Base-by-base conservation (phyloP, 192 early-diverging fungal genomes). In the Backusella tuberculispora region DNA sequence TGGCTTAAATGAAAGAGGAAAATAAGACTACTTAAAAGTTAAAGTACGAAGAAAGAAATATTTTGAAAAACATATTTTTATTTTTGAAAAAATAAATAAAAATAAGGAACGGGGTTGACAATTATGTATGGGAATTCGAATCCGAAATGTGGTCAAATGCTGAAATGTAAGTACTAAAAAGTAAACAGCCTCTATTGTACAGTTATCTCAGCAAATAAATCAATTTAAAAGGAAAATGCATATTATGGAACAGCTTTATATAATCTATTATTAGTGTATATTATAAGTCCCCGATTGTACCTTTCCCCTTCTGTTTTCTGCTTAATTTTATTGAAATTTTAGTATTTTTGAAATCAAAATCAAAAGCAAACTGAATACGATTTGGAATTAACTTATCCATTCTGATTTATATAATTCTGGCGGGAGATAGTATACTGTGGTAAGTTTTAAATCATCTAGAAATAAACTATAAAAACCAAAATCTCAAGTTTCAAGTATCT, bases 51-150 rank as follows among this genome's bases (percentile, higher is more conserved):
- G 48, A 19, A n/a, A 21, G 19, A 6, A 7, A n/a, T 19, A 50
- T 6, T 21, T 21, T 6, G 17, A 48, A 48, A 48, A 56, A 56
- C 1, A 0, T 24, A 21, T 56, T 56, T 53, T 56, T 56, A 4
- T 56, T 9, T 21, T 56, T 7, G 10, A 17, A 34, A 34, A 34
- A 34, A 34, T 0, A 34, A 34, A 34, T 1, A 34, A 34, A 34
- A 34, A 34, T 34, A 34, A 34, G 29, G 53, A 26, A 60, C 53
- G 53, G 53, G 53, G 53, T 60, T 60, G 53, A 26, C 53, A 60
- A 26, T 60, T 60, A 19, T 60, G 53, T 60, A 60, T 60, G 53
- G 53, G 53, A 60, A 60, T 60, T 60, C 12, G 24, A 26, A 60
- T 60, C 53, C 21, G 26, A 60, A 60, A 3, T 13, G 53, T 26